A percentile compares a stretch with the other conserved stretches of the same genome.
Conservation (phyloP, 176 grass and related monocot genomes). For the Tillandsia leiboldiana region DNA sequence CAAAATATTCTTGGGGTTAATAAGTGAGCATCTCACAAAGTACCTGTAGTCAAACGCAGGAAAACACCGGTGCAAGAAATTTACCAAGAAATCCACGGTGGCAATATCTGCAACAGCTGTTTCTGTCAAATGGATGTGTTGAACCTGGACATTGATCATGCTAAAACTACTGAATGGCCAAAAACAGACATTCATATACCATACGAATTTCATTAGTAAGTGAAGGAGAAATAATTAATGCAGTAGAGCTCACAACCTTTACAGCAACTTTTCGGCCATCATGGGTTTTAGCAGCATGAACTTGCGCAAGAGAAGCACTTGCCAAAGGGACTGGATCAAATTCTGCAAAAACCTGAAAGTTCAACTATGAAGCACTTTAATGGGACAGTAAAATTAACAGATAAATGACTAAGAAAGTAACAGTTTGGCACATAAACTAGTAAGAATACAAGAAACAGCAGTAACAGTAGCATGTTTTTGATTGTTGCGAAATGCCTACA, state of each 20-base stretch:
- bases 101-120: conserved; percentile 80
- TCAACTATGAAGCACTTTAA: background rate
- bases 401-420: background rate
- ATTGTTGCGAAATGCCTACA: background rate
- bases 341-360: conserved; percentile 70
- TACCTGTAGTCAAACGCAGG: conserved; percentile 98
- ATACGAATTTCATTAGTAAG: background rate
- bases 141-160: conserved; percentile 51
- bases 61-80: conserved; percentile 63
- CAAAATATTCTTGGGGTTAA: background rate
- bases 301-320: conserved; percentile 97
- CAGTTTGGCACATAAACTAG: background rate
- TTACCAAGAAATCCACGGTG: conserved; percentile 81
- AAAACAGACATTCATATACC: background rate
- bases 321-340: conserved; percentile 84
- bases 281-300: conserved; percentile 82
- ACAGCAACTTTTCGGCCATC: conserved; percentile 85
- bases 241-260: conserved; percentile 41
- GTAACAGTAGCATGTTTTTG: background rate
- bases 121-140: conserved; percentile 67
- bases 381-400: conserved; percentile 8
- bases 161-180: background rate
- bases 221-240: background rate
- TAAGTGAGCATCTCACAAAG: background rate
- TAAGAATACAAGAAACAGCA: background rate